Percentiles rank a stretch among this genome's conserved stretches.
Evolutionary conservation across 2,329 filamentous ascomycete species (phyloP).

Genomic region (Ampelomyces quisqualis): DNA sequence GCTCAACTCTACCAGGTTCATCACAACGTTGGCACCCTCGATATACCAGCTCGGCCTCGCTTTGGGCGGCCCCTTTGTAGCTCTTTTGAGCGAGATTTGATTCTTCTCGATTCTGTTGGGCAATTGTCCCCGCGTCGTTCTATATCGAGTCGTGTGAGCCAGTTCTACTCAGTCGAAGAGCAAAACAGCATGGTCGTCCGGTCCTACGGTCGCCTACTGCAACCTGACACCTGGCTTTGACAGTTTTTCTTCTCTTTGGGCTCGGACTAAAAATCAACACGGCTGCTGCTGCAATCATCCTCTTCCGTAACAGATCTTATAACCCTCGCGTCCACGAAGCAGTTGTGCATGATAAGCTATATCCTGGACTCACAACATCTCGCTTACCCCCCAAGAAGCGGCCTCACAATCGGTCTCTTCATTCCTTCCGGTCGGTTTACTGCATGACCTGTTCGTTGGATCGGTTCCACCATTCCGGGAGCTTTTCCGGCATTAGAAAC

Average conservation of each 20-base stretch:
- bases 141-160: background rate
- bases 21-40: constrained; percentile 43
- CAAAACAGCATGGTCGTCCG: background rate
- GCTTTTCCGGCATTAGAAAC: constrained; percentile 43
- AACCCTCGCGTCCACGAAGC: constrained; percentile 10
- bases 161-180: background rate
- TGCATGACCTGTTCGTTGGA: constrained; percentile 10
- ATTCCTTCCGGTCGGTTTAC: constrained; percentile 4
- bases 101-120: constrained; percentile 41
- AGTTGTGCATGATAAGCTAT: background rate
- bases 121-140: background rate
- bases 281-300: constrained; percentile 18
- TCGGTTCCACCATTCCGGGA: constrained; percentile 33
- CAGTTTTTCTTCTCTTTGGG: constrained; percentile 15
- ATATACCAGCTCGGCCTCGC: constrained; percentile 60
- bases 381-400: constrained; percentile 6
- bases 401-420: constrained; percentile 2
- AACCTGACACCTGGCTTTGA: constrained; percentile 19
- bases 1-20: constrained; percentile 17
- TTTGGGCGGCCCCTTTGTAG: constrained; percentile 58
- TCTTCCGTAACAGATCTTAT: constrained; percentile 35
- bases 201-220: background rate
- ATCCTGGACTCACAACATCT: constrained; percentile 36
- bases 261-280: constrained; percentile 19
- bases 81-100: constrained; percentile 57